Evolutionary conservation across 208 protist genomes (phyloP), one percentile per base, ranked within the genome.

Genomic region (Herpetomonas tarakana): DNA sequence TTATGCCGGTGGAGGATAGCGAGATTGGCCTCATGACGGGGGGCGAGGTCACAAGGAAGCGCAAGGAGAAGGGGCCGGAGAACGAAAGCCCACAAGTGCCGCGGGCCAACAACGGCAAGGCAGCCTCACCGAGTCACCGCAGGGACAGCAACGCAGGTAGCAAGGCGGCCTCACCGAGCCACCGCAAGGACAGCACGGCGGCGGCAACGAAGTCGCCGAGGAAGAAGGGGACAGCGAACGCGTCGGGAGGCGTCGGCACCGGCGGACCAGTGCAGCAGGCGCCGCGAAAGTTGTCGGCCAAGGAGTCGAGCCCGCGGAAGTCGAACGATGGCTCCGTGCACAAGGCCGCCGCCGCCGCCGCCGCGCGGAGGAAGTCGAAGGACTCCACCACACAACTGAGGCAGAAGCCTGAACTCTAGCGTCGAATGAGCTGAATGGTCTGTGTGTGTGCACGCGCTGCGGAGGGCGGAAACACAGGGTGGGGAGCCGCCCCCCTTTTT

Each of bases 21-120:
- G 58, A 75, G 19, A 68, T 89, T 26, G 82, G 78, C 2, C 56
- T 67, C 38, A 78, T 86, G 71, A 62, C 55, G 7, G 78, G 78
- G 14, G 78, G 82, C 2, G 82, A 89, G 58, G 76, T 81, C 53
- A 41, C 72, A 50, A 71, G 79, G 0, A 68, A 58, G 53, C 64
- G 75, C 2, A 52, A 57, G n/a, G 78, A 77, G 66, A 78, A 68
- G 68, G 41, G 45, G 3, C 3, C 30, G 11, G 26, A 31, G 4
- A 16, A 38, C 25, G n/a, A 49, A 18, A 49, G 44, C 19, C 44
- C 44, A n/a, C n/a, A n/a, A n/a, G n/a, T n/a, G n/a, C n/a, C n/a
- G n/a, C n/a, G n/a, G n/a, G n/a, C n/a, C n/a, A n/a, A n/a, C n/a
- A n/a, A n/a, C n/a, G n/a, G n/a, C n/a, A n/a, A 19, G 26, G 28